phyloP scores from a whole-genome alignment of 805 yeast genomes.

The Alloascoidea hylecoeti region DNA sequence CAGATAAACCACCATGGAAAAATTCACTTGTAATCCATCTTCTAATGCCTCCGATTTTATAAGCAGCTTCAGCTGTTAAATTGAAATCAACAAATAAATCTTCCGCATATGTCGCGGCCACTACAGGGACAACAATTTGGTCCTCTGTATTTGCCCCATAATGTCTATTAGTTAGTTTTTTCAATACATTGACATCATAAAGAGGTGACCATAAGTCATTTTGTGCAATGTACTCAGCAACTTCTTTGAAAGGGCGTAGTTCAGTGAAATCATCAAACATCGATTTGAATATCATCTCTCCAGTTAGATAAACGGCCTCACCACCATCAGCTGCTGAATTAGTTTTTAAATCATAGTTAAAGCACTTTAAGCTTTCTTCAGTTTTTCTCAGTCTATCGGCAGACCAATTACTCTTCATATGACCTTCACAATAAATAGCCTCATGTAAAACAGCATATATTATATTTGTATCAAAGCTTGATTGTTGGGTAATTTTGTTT shows the following conservation, averaged over 20 bases:
- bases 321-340: conserved; percentile 5
- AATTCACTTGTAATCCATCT: conserved; percentile 27
- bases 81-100: conserved; percentile 28
- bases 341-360: conserved; percentile 10
- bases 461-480: conserved; percentile 37
- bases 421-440: conserved; percentile 36
- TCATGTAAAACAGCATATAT: conserved; percentile 44
- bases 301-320: conserved; percentile 32
- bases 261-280: conserved; percentile 35
- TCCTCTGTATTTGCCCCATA: neutral
- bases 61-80: conserved; percentile 20
- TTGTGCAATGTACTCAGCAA: conserved; percentile 19
- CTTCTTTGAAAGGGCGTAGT: conserved; percentile 21
- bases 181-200: conserved; percentile 20
- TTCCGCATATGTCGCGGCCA: conserved; percentile 1
- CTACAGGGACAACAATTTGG: neutral
- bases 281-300: conserved; percentile 40
- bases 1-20: conserved; percentile 27
- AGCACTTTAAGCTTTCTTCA: conserved; percentile 20
- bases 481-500: conserved; percentile 16
- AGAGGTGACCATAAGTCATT: conserved; percentile 22
- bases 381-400: conserved; percentile 33
- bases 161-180: conserved; percentile 1
- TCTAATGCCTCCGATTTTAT: conserved; percentile 20
- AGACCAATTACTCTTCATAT: neutral